Conservation (phyloP, 2,329 filamentous ascomycete genomes). For the Penicillium glabrum region DNA sequence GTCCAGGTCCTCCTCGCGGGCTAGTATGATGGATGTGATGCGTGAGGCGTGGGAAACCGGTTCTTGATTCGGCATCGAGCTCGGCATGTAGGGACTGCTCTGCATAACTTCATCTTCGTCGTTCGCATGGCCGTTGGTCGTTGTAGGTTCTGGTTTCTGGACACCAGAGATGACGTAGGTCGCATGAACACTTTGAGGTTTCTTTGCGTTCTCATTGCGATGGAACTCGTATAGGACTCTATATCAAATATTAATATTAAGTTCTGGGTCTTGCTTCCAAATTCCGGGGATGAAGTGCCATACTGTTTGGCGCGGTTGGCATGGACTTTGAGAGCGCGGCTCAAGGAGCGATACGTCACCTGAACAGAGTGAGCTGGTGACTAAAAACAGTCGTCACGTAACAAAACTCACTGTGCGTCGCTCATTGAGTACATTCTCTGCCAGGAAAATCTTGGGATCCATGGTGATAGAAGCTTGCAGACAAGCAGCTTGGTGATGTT, state of each 20-base stretch:
- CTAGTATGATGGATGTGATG: conserved; percentile 64
- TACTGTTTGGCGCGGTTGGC: conserved; percentile 88
- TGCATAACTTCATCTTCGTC: conserved; percentile 65
- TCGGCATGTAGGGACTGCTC: conserved; percentile 66
- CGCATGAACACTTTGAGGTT: conserved; percentile 74
- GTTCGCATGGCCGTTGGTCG: conserved; percentile 49
- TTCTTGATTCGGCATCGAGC: conserved; percentile 61
- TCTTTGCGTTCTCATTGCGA: conserved; percentile 71
- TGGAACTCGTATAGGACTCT: conserved; percentile 91
- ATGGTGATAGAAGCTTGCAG: conserved; percentile 28
- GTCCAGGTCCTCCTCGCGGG: conserved; percentile 70
- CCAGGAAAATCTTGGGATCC: conserved; percentile 71
- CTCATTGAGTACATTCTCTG: conserved; percentile 73
- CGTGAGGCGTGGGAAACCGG: conserved; percentile 52
- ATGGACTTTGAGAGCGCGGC: conserved; percentile 78
- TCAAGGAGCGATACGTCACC: conserved; percentile 85
- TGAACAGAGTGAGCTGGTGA: conserved; percentile 36
- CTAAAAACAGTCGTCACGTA: neutral
- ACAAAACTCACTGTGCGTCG: conserved; percentile 62
- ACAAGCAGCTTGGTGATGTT: conserved; percentile 18
- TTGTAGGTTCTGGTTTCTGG: conserved; percentile 44
- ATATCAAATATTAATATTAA: conserved; percentile 13
- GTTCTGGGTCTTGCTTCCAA: neutral
- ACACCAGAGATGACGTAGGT: conserved; percentile 85
- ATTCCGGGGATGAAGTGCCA: conserved; percentile 28